These are phyloP conservation scores for Carex littledalei DNA, from an alignment of 176 grass and related monocot genomes.

Conservation along the genomic window DNA sequence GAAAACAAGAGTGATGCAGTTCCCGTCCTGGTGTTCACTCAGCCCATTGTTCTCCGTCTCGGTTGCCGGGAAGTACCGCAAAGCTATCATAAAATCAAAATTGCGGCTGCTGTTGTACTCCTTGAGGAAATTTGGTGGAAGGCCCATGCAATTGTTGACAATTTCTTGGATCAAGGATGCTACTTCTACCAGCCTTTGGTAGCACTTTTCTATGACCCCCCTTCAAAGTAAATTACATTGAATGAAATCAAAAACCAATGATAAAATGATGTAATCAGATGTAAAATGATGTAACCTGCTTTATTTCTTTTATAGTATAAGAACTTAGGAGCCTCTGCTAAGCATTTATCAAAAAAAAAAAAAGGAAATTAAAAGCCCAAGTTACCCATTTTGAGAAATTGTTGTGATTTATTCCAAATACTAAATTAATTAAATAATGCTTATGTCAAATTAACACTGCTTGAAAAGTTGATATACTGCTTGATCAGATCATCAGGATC, in stretches of 20 bases:
- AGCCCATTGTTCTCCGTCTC: slow-evolving; percentile 15
- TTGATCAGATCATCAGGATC: background rate
- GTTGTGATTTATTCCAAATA: background rate
- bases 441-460: background rate
- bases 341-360: no score
- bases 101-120: slow-evolving; percentile 39
- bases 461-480: background rate
- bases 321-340: no score
- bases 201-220: slow-evolving; percentile 34
- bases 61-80: slow-evolving; percentile 36
- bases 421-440: background rate
- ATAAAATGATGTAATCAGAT: no score
- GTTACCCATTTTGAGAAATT: background rate
- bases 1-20: slow-evolving; percentile 21
- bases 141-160: slow-evolving; percentile 64
- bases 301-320: no score
- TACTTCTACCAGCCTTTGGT: slow-evolving; percentile 15
- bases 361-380: background rate
- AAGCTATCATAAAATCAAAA: slow-evolving; percentile 35
- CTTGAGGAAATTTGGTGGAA: slow-evolving; percentile 31
- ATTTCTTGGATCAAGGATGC: slow-evolving; percentile 40
- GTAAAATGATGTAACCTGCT: no score
- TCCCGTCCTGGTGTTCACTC: slow-evolving; percentile 24
- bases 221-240: slow-evolving; percentile 13
- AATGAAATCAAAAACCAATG: background rate